phyloP scores from a whole-genome alignment of 768 basidiomycete species.

The Suillus ampliporus region DNA sequence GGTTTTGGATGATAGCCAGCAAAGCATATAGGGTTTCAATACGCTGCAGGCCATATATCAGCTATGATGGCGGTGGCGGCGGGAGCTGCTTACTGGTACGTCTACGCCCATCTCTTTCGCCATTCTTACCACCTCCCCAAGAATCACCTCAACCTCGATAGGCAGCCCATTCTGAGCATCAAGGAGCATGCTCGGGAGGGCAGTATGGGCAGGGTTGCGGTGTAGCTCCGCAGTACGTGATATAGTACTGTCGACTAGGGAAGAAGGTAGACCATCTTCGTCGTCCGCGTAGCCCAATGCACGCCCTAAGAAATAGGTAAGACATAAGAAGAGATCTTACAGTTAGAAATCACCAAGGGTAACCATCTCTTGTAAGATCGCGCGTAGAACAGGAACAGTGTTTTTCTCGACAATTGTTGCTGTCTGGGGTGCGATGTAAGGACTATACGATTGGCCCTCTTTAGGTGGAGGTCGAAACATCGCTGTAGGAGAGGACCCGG shows the following conservation, averaged over 20 bases:
- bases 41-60: constrained; percentile 42
- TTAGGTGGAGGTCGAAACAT: constrained; percentile 54
- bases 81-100: constrained; percentile 52
- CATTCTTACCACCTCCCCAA: constrained; percentile 65
- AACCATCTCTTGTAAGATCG: constrained; percentile 51
- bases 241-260: constrained; percentile 45
- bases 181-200: constrained; percentile 67
- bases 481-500: constrained; percentile 52
- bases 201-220: constrained; percentile 46
- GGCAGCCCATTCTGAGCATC: constrained; percentile 52
- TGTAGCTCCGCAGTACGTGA: constrained; percentile 46
- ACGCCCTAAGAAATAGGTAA: constrained; percentile 33
- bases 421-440: constrained; percentile 47
- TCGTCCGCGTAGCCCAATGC: constrained; percentile 55
- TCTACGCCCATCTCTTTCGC: constrained; percentile 49
- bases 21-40: constrained; percentile 66
- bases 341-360: constrained; percentile 39
- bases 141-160: constrained; percentile 70
- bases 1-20: constrained; percentile 65
- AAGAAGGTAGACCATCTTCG: constrained; percentile 52
- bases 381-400: constrained; percentile 54
- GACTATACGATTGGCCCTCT: constrained; percentile 41
- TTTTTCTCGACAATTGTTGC: constrained; percentile 47
- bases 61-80: background rate
- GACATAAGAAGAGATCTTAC: background rate